Percentiles rank a stretch among this genome's conserved stretches.
These are phyloP conservation scores for Ascochyta viciae-villosae DNA, from an alignment of 2,329 filamentous ascomycete species.

Conservation along the genomic window DNA sequence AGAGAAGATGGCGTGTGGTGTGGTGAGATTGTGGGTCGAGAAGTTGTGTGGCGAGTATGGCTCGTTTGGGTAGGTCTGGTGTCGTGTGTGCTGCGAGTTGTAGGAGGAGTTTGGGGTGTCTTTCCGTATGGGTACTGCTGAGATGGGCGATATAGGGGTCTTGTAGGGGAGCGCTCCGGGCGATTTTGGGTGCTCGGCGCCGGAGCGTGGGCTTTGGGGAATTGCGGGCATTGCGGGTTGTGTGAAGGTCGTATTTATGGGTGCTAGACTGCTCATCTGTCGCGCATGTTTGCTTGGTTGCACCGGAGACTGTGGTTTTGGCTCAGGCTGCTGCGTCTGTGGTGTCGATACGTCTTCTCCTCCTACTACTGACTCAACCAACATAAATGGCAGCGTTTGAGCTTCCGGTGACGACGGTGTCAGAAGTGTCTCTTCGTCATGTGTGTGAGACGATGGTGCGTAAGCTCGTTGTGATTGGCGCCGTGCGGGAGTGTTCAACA, in stretches of 20 bases:
- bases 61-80: conserved; percentile 26
- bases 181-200: conserved; percentile 24
- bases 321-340: conserved; percentile 21
- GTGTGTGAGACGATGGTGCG: conserved; percentile 27
- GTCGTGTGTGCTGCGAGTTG: conserved; percentile 2
- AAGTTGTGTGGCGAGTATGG: conserved; percentile 47
- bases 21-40: conserved; percentile 26
- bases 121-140: conserved; percentile 32
- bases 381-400: conserved; percentile 28
- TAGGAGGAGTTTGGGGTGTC: conserved; percentile 21
- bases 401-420: conserved; percentile 37
- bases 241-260: conserved; percentile 40
- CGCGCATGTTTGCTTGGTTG: conserved; percentile 37
- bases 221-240: conserved; percentile 33
- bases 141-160: conserved; percentile 41
- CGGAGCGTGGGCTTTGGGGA: conserved; percentile 36
- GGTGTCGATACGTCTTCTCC: conserved; percentile 14
- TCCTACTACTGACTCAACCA: conserved; percentile 31
- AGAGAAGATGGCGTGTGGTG: conserved; percentile 44
- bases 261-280: conserved; percentile 43
- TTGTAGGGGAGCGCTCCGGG: conserved; percentile 32
- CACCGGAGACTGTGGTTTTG: conserved; percentile 18
- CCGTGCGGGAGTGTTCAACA: conserved; percentile 31
- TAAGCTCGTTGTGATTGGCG: conserved; percentile 31
- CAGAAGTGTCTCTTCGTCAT: conserved; percentile 34